Evolutionary conservation across 106 monocot genomes (phyloP).

Genomic region (Phalaenopsis equestris): DNA sequence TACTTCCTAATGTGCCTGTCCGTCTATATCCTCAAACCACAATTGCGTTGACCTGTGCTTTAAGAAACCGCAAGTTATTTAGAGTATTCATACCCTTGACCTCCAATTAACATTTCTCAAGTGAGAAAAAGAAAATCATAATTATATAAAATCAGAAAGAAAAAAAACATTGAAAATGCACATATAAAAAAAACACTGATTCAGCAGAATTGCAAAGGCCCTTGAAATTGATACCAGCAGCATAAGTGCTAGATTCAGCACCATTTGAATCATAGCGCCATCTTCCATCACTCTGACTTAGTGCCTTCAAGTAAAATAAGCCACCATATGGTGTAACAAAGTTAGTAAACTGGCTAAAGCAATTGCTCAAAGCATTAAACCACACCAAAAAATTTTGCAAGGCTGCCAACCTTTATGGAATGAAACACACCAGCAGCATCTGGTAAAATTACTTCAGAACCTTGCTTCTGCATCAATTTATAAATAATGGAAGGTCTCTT

Average conservation of each 20-base stretch:
- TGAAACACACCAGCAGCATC: conserved; percentile 65
- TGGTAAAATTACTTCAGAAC: conserved; percentile 30
- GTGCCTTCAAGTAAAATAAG: conserved; percentile 37
- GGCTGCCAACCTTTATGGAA: conserved; percentile 60
- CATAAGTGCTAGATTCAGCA: conserved; percentile 76
- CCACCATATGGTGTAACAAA: background rate
- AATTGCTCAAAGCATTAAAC: background rate
- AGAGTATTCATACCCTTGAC: background rate
- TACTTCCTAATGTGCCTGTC: background rate
- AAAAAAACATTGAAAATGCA: background rate
- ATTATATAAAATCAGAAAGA: background rate
- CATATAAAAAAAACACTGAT: background rate
- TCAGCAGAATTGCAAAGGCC: background rate
- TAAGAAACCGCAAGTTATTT: background rate
- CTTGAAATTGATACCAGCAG: conserved; percentile 58
- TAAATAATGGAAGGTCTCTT: background rate
- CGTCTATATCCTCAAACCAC: background rate
- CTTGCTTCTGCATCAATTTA: conserved; percentile 58
- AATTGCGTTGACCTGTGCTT: background rate
- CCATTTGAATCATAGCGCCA: conserved; percentile 75
- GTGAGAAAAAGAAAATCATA: background rate
- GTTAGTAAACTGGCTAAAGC: background rate
- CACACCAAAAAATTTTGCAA: background rate
- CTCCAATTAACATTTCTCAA: background rate
- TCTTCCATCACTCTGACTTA: conserved; percentile 95